Evolutionary conservation across 495 filamentous ascomycete species (phyloP).

Genomic region (Poronia punctata): DNA sequence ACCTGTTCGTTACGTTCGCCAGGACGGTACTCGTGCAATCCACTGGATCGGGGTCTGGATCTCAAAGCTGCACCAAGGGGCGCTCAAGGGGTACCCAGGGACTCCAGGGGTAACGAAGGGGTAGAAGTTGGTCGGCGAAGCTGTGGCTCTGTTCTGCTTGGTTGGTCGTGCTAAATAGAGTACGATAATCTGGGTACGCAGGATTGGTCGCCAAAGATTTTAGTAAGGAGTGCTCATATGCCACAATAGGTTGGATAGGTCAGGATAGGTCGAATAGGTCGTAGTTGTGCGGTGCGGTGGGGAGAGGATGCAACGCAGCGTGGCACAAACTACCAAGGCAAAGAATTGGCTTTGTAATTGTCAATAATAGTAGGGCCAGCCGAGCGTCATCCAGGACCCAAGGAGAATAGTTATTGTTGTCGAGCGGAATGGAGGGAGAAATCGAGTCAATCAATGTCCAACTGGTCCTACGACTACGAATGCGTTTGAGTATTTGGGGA

Average conservation of each 20-base stretch:
- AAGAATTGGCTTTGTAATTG: background rate
- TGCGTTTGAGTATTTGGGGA: background rate
- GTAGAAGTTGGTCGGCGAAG: background rate
- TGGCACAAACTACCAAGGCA: background rate
- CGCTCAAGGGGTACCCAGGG: too few relatives aligned
- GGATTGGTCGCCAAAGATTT: conserved; percentile 1
- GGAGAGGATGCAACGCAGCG: conserved; percentile 6
- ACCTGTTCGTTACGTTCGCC: background rate
- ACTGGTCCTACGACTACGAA: background rate
- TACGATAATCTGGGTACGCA: background rate
- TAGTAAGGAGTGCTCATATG: conserved; percentile 3
- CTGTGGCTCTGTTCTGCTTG: conserved; percentile 3
- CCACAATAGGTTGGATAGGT: conserved; percentile 4
- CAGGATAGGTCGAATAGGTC: too few relatives aligned
- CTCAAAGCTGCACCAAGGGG: too few relatives aligned
- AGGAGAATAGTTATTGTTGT: background rate
- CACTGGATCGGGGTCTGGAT: too few relatives aligned
- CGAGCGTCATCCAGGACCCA: conserved; percentile 8
- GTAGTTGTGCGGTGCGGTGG: conserved; percentile 4
- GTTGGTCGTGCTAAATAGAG: conserved; percentile 1
- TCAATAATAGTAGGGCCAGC: conserved; percentile 9
- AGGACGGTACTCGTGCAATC: background rate
- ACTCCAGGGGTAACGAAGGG: too few relatives aligned
- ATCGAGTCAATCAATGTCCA: background rate
- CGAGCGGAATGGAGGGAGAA: background rate